Evolutionary conservation across 2,329 filamentous ascomycete genomes (phyloP).

Genomic region (Cytospora leucostoma): DNA sequence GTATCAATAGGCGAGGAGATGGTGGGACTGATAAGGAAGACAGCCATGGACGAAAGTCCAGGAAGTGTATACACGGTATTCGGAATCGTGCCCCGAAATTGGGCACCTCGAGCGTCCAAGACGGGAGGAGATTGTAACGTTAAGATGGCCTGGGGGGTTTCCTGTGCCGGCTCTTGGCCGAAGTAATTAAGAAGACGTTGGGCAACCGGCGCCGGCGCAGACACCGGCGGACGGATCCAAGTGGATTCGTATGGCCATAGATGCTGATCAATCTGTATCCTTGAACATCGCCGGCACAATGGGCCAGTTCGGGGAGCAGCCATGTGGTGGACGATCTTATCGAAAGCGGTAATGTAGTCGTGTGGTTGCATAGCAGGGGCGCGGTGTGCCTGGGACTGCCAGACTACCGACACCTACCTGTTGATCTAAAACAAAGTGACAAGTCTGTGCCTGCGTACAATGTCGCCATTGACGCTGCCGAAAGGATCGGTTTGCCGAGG

Average conservation of each 20-base stretch:
- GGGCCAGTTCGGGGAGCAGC: slow-evolving; percentile 13
- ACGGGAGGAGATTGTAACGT: slow-evolving; percentile 14
- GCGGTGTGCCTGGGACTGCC: slow-evolving; percentile 7
- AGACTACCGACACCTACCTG: background rate
- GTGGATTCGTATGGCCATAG: background rate
- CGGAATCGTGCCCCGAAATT: slow-evolving; percentile 23
- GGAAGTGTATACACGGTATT: slow-evolving; percentile 4
- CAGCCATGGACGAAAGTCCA: background rate
- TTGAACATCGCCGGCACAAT: slow-evolving; percentile 18
- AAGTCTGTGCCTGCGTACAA: slow-evolving; percentile 18
- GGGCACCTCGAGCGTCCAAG: slow-evolving; percentile 1
- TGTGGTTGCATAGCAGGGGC: slow-evolving; percentile 25
- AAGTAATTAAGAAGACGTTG: slow-evolving; percentile 10
- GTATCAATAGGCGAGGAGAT: slow-evolving; percentile 17
- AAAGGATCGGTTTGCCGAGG: slow-evolving; percentile 15
- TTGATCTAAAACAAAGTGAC: slow-evolving; percentile 18
- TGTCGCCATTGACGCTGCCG: slow-evolving; percentile 3
- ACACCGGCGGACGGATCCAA: slow-evolving; percentile 1
- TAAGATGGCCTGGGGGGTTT: background rate
- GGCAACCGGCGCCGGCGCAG: slow-evolving; percentile 12
- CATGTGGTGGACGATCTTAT: slow-evolving; percentile 10
- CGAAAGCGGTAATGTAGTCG: slow-evolving; percentile 17
- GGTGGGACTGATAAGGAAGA: slow-evolving; percentile 5
- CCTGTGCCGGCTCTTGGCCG: slow-evolving; percentile 6
- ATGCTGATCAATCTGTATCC: slow-evolving; percentile 18